These are phyloP conservation scores for Penicillium sp. DNA, from an alignment of 2,329 filamentous ascomycete genomes.

Conservation along the genomic window DNA sequence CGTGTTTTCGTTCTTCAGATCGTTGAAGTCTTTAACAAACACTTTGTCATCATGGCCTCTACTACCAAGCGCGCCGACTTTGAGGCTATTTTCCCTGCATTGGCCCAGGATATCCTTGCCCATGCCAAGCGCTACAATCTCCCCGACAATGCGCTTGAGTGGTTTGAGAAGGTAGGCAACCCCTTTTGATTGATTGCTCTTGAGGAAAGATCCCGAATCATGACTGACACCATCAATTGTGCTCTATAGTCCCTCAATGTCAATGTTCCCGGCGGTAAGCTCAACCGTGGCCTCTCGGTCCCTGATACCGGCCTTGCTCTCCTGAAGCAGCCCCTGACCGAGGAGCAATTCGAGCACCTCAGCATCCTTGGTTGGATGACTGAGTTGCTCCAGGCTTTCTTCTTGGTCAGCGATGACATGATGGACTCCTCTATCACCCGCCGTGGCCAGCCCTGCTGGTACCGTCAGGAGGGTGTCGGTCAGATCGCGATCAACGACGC, in stretches of 20 bases:
- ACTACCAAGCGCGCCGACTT: conserved; percentile 73
- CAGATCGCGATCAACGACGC: conserved; percentile 98
- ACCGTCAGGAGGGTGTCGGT: conserved; percentile 81
- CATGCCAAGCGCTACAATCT: conserved; percentile 80
- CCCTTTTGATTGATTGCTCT: background rate
- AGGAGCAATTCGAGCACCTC: conserved; percentile 83
- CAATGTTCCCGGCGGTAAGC: conserved; percentile 93
- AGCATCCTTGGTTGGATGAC: conserved; percentile 95
- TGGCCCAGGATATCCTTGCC: conserved; percentile 76
- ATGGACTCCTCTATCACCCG: conserved; percentile 97
- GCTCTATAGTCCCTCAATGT: conserved; percentile 67
- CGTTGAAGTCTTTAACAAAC: conserved; percentile 4
- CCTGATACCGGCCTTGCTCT: conserved; percentile 85
- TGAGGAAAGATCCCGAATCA: background rate
- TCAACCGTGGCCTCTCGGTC: conserved; percentile 97
- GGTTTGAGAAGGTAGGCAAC: conserved; percentile 72
- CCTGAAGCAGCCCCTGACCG: conserved; percentile 66
- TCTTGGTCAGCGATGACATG: conserved; percentile 97
- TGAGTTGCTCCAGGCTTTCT: conserved; percentile 97
- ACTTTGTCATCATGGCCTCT: conserved; percentile 57
- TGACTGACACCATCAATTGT: conserved; percentile 3
- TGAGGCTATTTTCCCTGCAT: conserved; percentile 81
- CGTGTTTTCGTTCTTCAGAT: conserved; percentile 5
- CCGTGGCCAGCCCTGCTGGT: conserved; percentile 94
- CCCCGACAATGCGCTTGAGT: conserved; percentile 74